Evolutionary conservation across 1,284 basidiomycete species (phyloP).

Genomic region (Ganoderma multipileum): DNA sequence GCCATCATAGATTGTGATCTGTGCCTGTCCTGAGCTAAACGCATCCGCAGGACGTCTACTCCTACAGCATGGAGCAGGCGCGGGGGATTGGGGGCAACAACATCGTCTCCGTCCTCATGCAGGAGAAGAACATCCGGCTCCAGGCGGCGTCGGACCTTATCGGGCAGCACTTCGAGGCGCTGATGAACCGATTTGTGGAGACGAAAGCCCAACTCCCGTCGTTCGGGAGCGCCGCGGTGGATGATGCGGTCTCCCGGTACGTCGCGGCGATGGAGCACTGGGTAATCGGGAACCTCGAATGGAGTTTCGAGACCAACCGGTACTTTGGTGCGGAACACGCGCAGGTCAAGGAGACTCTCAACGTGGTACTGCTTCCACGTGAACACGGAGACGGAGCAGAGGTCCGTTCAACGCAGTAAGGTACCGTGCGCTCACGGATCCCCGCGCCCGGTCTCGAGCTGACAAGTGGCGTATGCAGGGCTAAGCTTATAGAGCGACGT

Average conservation of each 20-base stretch:
- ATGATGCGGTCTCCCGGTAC: constrained; percentile 43
- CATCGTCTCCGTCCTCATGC: constrained; percentile 49
- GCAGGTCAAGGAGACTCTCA: constrained; percentile 35
- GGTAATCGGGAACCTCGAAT: constrained; percentile 47
- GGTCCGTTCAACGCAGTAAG: background rate
- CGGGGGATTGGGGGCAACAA: constrained; percentile 48
- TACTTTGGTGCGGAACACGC: constrained; percentile 43
- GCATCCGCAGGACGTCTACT: constrained; percentile 48
- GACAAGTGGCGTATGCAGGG: background rate
- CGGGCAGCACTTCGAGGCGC: constrained; percentile 40
- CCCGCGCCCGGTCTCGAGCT: constrained; percentile 4
- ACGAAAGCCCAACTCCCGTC: constrained; percentile 40
- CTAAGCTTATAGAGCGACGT: background rate
- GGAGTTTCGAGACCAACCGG: constrained; percentile 49
- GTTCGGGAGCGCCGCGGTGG: constrained; percentile 38
- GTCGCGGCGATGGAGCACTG: constrained; percentile 44
- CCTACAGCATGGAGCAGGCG: constrained; percentile 50
- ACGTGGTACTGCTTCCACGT: constrained; percentile 31
- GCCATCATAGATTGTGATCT: background rate
- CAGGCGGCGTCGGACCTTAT: constrained; percentile 46
- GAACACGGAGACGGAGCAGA: constrained; percentile 1
- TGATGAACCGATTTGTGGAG: constrained; percentile 41
- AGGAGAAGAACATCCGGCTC: constrained; percentile 41
- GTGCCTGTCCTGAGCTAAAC: background rate
- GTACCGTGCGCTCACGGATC: background rate